phyloP scores from a whole-genome alignment of 169 alveolate genomes.

The Eimeria praecox region DNA sequence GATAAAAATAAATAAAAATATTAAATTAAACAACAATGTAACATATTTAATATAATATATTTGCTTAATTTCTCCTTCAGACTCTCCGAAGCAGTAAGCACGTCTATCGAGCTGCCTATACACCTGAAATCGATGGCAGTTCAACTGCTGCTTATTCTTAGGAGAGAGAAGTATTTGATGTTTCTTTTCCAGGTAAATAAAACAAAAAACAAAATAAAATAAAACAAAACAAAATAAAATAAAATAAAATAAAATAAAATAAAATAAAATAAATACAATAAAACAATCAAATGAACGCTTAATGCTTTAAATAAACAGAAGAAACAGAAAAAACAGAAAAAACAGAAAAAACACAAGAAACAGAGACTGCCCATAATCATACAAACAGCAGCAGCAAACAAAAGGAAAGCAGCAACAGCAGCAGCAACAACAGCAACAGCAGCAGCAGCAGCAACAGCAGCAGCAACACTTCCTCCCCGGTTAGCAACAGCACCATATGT shows the following conservation, averaged over 20 bases:
- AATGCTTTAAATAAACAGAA: background rate
- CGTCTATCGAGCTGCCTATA: constrained; percentile 6
- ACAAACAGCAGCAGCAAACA: background rate
- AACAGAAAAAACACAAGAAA: background rate
- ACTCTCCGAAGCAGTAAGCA: background rate
- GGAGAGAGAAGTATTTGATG: background rate
- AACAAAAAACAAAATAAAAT: background rate
- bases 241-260: background rate
- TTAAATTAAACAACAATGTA: background rate
- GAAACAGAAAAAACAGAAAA: background rate
- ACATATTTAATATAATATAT: background rate
- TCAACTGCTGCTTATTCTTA: background rate
- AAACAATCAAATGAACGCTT: background rate
- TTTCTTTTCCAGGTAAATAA: background rate
- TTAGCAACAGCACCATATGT: background rate
- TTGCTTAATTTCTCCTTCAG: background rate
- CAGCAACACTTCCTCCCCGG: background rate
- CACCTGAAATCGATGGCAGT: constrained; percentile 14
- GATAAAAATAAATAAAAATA: background rate
- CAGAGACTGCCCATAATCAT: background rate
- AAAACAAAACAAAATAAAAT: no score
- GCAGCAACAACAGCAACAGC: constrained; percentile 45
- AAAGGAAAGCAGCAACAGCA: background rate
- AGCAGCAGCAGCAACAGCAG: constrained; percentile 21
- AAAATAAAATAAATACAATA: background rate